Evolutionary conservation across 306 rosid genomes (phyloP).

Genomic region (Calophaca sinica): DNA sequence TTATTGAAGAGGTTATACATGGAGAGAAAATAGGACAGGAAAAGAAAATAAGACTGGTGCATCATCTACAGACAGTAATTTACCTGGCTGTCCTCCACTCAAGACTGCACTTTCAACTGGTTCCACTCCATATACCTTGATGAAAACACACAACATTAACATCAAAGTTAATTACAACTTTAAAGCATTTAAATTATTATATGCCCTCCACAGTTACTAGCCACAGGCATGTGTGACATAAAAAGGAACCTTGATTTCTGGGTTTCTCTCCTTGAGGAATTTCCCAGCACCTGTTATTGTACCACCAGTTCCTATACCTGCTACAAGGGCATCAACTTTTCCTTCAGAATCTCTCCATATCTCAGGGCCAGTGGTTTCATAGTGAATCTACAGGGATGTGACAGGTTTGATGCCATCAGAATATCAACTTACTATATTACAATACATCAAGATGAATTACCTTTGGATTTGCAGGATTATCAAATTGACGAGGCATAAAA

Average conservation of each 20-base stretch:
- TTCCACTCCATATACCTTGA: slow-evolving; percentile 75
- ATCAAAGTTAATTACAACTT: not conserved
- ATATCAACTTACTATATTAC: not conserved
- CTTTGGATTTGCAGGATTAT: slow-evolving; percentile 75
- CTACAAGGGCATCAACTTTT: slow-evolving; percentile 67
- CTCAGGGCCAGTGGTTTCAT: slow-evolving; percentile 83
- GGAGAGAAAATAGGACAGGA: too few species aligned
- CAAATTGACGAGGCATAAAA: slow-evolving; percentile 57
- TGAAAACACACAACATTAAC: slow-evolving; percentile 1
- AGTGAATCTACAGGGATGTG: slow-evolving; percentile 64
- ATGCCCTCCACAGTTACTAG: not conserved
- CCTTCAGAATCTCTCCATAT: slow-evolving; percentile 80
- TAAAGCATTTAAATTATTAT: slow-evolving; percentile 4
- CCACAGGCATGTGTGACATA: not conserved
- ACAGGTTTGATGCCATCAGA: not conserved
- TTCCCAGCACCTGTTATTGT: slow-evolving; percentile 72
- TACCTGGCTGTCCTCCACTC: slow-evolving; percentile 72
- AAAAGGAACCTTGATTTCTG: slow-evolving; percentile 66
- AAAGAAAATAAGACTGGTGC: too few species aligned
- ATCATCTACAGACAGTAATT: slow-evolving; percentile 13
- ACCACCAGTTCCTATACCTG: slow-evolving; percentile 81
- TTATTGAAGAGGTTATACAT: too few species aligned
- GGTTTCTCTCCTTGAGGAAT: slow-evolving; percentile 75
- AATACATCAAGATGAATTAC: slow-evolving; percentile 39
- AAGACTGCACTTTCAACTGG: slow-evolving; percentile 78